phyloP scores from a whole-genome alignment of 2,329 filamentous ascomycete species.

The Fusarium irregulare region DNA sequence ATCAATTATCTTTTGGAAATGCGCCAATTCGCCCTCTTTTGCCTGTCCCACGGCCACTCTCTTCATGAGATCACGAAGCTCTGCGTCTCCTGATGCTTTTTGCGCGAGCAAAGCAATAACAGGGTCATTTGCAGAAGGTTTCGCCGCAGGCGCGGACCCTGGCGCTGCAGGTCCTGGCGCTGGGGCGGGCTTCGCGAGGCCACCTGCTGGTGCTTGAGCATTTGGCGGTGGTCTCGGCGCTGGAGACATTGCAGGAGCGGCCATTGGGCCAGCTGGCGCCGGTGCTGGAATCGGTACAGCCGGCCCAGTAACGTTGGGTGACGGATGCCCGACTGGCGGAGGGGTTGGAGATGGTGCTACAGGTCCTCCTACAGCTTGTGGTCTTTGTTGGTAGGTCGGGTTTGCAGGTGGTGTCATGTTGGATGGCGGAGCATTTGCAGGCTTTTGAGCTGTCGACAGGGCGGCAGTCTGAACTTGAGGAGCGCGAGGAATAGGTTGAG shows the following conservation, averaged over 20 bases:
- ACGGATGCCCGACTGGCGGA: conserved; percentile 36
- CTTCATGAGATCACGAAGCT: conserved; percentile 83
- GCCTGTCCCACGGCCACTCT: conserved; percentile 82
- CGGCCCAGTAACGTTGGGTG: conserved; percentile 37
- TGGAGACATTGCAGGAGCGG: conserved; percentile 44
- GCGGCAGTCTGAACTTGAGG: conserved; percentile 25
- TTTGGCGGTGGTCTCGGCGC: conserved; percentile 33
- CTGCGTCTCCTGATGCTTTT: conserved; percentile 76
- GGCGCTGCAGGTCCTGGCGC: conserved; percentile 26
- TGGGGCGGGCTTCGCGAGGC: conserved; percentile 28
- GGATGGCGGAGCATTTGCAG: conserved; percentile 28
- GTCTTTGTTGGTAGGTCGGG: conserved; percentile 36
- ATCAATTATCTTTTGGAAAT: conserved; percentile 85
- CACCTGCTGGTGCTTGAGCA: conserved; percentile 33
- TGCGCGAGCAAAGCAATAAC: conserved; percentile 85
- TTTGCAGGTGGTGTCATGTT: conserved; percentile 31
- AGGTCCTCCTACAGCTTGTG: conserved; percentile 25
- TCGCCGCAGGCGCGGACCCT: conserved; percentile 31
- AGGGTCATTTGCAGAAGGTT: conserved; percentile 66
- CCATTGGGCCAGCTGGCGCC: conserved; percentile 40
- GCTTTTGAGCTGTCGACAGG: conserved; percentile 26
- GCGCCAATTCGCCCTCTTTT: conserved; percentile 74
- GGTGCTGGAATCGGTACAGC: conserved; percentile 36
- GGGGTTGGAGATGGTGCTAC: conserved; percentile 39
- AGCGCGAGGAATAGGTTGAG: conserved; percentile 29